A percentile compares a stretch with the other conserved stretches of the same genome.
phyloP scores from a whole-genome alignment of 768 basidiomycete genomes.

The Hortiboletus campestris region DNA sequence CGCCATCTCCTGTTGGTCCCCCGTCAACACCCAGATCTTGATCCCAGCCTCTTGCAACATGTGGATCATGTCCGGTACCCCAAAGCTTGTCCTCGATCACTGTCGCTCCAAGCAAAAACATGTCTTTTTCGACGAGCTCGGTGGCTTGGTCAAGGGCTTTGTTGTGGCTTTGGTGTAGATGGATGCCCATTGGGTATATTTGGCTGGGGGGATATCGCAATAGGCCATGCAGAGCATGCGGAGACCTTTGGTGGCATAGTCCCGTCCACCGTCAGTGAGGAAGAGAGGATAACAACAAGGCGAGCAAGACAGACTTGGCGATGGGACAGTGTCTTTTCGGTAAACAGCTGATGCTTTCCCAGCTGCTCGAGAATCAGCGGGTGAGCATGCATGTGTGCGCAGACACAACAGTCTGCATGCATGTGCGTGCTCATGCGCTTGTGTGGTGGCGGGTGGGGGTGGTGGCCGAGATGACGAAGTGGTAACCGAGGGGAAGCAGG shows the following conservation, averaged over 20 bases:
- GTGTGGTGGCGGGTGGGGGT: no score
- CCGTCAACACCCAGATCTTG: slow-evolving; percentile 99
- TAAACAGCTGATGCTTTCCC: slow-evolving; percentile 76
- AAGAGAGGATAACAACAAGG: not conserved
- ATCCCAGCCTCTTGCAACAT: slow-evolving; percentile 97
- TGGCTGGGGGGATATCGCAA: slow-evolving; percentile 89
- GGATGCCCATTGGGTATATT: slow-evolving; percentile 84
- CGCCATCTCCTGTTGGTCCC: slow-evolving; percentile 97
- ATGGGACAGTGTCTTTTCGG: slow-evolving; percentile 83
- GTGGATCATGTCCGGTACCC: slow-evolving; percentile 95
- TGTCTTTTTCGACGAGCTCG: slow-evolving; percentile 92
- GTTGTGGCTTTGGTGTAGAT: slow-evolving; percentile 91
- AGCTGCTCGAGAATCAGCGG: slow-evolving; percentile 93
- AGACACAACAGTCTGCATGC: no score
- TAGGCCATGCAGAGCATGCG: slow-evolving; percentile 94
- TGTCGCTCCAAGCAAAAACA: slow-evolving; percentile 93
- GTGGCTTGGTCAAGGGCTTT: slow-evolving; percentile 93
- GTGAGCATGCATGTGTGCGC: no score
- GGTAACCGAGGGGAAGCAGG: no score
- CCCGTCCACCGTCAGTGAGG: slow-evolving; percentile 41
- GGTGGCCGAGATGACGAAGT: no score
- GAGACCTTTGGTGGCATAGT: slow-evolving; percentile 95
- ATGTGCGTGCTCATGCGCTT: no score
- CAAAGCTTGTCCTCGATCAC: slow-evolving; percentile 99
- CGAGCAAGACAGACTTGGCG: slow-evolving; percentile 63